Evolutionary conservation across 352 stramenopile genomes (phyloP).

Genomic region (Elongisporangium anandrum): DNA sequence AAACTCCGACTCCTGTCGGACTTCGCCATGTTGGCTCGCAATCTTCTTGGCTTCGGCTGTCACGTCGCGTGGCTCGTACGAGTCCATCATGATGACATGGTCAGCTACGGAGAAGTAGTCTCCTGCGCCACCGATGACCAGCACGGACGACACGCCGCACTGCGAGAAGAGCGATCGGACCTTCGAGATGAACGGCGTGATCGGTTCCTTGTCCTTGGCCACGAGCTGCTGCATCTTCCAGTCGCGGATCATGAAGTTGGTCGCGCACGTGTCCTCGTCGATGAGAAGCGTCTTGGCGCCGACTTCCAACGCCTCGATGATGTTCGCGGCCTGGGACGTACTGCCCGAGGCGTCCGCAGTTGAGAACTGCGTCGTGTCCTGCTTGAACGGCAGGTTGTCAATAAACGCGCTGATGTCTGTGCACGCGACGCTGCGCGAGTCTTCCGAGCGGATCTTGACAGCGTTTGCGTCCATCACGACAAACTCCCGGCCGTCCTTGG

Average conservation of each 20-base stretch:
- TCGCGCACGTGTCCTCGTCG: constrained; percentile 97
- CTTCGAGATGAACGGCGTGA: constrained; percentile 96
- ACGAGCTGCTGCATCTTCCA: constrained; percentile 97
- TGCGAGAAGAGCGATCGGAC: constrained; percentile 90
- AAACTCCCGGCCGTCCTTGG: constrained; percentile 93
- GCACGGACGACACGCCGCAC: constrained; percentile 88
- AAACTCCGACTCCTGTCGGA: constrained; percentile 49
- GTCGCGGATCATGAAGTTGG: constrained; percentile 98
- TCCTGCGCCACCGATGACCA: constrained; percentile 95
- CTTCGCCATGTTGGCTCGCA: constrained; percentile 51
- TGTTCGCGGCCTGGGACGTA: constrained; percentile 96
- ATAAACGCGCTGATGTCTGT: constrained; percentile 96
- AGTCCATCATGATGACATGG: constrained; percentile 96
- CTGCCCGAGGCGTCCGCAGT: constrained; percentile 94
- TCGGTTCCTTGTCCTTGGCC: constrained; percentile 94
- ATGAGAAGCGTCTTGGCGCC: constrained; percentile 92
- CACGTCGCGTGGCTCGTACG: constrained; percentile 90
- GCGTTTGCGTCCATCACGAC: constrained; percentile 83
- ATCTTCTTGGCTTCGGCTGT: constrained; percentile 91
- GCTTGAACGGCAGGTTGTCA: constrained; percentile 94
- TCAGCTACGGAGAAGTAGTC: constrained; percentile 98
- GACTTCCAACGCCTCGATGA: constrained; percentile 91
- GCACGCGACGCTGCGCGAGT: constrained; percentile 88
- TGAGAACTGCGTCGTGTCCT: constrained; percentile 90
- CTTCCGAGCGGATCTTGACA: constrained; percentile 95